Evolutionary conservation across 768 basidiomycete species (phyloP).

Genomic region (Asterophora lycoperdoides): DNA sequence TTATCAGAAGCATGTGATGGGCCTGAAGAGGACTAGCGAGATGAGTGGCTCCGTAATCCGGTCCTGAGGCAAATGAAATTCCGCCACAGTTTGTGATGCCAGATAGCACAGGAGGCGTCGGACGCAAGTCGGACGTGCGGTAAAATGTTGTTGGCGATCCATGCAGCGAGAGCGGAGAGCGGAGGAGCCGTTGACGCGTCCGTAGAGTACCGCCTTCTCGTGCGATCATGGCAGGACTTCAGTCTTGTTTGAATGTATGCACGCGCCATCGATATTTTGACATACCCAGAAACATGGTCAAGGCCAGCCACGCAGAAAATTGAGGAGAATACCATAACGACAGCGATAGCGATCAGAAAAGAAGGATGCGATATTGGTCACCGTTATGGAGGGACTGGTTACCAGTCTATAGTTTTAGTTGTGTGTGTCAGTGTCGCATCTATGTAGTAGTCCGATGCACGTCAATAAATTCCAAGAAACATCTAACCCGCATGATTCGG

Average conservation of each 20-base stretch:
- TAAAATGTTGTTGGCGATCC: slow-evolving; percentile 39
- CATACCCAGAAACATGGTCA: slow-evolving; percentile 37
- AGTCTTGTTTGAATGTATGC: slow-evolving; percentile 4
- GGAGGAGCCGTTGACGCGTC: slow-evolving; percentile 29
- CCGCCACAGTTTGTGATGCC: slow-evolving; percentile 33
- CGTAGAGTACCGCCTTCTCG: slow-evolving; percentile 28
- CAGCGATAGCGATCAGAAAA: slow-evolving; percentile 34
- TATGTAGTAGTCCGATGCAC: too few species aligned
- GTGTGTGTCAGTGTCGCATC: too few species aligned
- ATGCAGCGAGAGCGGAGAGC: slow-evolving; percentile 34
- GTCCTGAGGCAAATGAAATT: too few species aligned
- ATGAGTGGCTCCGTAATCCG: too few species aligned
- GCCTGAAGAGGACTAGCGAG: not conserved
- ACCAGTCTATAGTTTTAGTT: too few species aligned
- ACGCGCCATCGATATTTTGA: not conserved
- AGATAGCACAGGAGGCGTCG: slow-evolving; percentile 31
- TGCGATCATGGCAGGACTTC: slow-evolving; percentile 4
- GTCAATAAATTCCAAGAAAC: too few species aligned
- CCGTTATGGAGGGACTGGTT: slow-evolving; percentile 16
- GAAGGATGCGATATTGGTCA: slow-evolving; percentile 32
- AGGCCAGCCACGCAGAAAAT: slow-evolving; percentile 30
- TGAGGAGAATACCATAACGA: slow-evolving; percentile 31
- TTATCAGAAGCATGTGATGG: not conserved
- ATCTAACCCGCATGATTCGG: too few species aligned
- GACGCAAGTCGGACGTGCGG: slow-evolving; percentile 38